phyloP scores from a whole-genome alignment of 169 alveolate species.

The Theileria orientalis region DNA sequence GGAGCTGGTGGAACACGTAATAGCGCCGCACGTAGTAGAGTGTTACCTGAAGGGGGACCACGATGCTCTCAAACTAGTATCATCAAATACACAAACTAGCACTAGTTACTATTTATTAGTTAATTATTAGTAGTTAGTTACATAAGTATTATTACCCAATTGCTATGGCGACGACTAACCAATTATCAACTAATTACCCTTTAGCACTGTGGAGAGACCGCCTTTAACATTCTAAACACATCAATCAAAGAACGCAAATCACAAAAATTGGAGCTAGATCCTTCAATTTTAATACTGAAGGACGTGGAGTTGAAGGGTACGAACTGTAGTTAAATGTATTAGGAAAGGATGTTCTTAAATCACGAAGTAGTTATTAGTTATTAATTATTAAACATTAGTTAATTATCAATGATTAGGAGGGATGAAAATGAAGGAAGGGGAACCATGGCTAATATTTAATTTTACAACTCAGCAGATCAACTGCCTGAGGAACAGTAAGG shows the following conservation, averaged over 20 bases:
- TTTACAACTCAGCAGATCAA: constrained; percentile 87
- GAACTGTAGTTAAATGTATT: neutral
- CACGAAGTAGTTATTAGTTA: too few species aligned
- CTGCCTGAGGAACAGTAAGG: constrained; percentile 78
- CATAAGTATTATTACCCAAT: neutral
- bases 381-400: neutral
- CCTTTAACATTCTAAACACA: constrained; percentile 78
- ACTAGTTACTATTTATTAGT: too few species aligned
- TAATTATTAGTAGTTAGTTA: neutral
- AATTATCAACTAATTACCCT: neutral
- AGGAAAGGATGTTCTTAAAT: neutral
- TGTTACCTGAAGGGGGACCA: constrained; percentile 83
- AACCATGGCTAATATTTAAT: constrained; percentile 86
- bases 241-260: constrained; percentile 77
- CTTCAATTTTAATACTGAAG: constrained; percentile 78
- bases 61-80: constrained; percentile 61
- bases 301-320: constrained; percentile 84
- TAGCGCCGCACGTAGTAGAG: constrained; percentile 84
- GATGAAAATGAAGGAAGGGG: constrained; percentile 66
- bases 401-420: constrained; percentile 41
- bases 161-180: neutral
- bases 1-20: constrained; percentile 80
- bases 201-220: constrained; percentile 85
- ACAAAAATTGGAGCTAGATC: constrained; percentile 78
- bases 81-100: neutral